Evolutionary conservation across 805 yeast genomes (phyloP).

Genomic region (Spathaspora gorwiae): DNA sequence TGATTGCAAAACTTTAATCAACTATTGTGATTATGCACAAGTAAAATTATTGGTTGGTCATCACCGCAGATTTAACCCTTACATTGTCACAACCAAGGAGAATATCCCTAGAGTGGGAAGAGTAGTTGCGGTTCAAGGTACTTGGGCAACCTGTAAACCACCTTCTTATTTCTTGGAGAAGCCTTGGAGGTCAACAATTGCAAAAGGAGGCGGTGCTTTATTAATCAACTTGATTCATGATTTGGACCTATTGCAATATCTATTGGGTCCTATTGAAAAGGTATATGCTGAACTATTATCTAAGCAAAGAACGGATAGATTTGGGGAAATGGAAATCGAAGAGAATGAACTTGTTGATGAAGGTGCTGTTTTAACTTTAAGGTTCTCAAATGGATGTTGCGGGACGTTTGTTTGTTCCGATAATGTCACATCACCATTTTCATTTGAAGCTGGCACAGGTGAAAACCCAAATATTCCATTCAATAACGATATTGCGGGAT

Average conservation of each 20-base stretch:
- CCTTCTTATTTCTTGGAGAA: conserved; percentile 29
- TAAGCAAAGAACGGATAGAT: conserved; percentile 22
- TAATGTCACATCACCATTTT: conserved; percentile 37
- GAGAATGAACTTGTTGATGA: conserved; percentile 29
- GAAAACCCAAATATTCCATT: conserved; percentile 40
- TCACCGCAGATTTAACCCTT: conserved; percentile 41
- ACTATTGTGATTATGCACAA: conserved; percentile 17
- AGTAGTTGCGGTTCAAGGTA: conserved; percentile 36
- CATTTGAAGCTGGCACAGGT: conserved; percentile 40
- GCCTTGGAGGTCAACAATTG: conserved; percentile 35
- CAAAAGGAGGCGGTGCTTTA: conserved; percentile 37
- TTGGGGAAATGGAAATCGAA: conserved; percentile 7
- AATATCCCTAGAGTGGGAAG: conserved; percentile 26
- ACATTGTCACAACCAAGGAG: conserved; percentile 33
- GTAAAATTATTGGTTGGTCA: conserved; percentile 38
- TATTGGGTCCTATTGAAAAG: conserved; percentile 35
- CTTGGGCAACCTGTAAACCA: conserved; percentile 37
- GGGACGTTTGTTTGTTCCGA: conserved; percentile 42
- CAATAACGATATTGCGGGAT: conserved; percentile 25
- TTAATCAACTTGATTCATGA: conserved; percentile 40
- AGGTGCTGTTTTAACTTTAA: conserved; percentile 37
- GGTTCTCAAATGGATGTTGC: conserved; percentile 33
- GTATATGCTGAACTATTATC: conserved; percentile 36
- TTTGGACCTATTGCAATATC: conserved; percentile 36
- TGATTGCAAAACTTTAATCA: conserved; percentile 31